phyloP scores from a whole-genome alignment of 257 asterid species.

The Solanum gandarillasii region DNA sequence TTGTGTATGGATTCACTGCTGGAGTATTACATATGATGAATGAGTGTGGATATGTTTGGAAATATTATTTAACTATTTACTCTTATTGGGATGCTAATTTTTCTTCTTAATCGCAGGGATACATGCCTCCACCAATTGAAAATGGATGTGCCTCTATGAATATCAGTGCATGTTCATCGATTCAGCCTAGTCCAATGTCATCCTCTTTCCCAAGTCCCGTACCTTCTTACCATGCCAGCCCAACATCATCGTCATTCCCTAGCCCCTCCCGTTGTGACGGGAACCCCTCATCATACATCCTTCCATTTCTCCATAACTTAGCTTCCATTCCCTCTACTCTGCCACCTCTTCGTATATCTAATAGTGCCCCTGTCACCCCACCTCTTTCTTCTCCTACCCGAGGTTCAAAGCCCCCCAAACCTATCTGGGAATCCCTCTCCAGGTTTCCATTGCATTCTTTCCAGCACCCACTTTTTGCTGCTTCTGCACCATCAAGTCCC shows the following conservation, averaged over 20 bases:
- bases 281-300: not conserved
- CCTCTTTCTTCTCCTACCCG: slow-evolving; percentile 5
- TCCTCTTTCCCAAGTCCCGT: slow-evolving; percentile 6
- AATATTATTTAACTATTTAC: not conserved
- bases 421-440: not conserved
- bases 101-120: not conserved
- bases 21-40: not conserved
- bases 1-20: not conserved
- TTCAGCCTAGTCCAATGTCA: slow-evolving; percentile 6
- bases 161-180: slow-evolving; percentile 2
- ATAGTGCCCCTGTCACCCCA: slow-evolving; percentile 9
- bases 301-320: not conserved
- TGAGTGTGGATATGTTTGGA: not conserved
- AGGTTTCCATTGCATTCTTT: not conserved
- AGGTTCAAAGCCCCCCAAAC: not conserved
- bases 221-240: slow-evolving; percentile 12
- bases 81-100: not conserved
- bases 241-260: slow-evolving; percentile 7
- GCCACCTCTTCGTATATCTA: slow-evolving; percentile 11
- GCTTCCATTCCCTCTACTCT: slow-evolving; percentile 5
- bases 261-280: slow-evolving; percentile 3
- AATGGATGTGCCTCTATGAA: not conserved
- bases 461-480: not conserved
- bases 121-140: slow-evolving; percentile 2
- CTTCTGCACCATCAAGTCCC: slow-evolving; percentile 41